A percentile compares a stretch with the other conserved stretches of the same genome.
phyloP scores from a whole-genome alignment of 805 yeast genomes.

The Saccharomycopsis fermentans region DNA sequence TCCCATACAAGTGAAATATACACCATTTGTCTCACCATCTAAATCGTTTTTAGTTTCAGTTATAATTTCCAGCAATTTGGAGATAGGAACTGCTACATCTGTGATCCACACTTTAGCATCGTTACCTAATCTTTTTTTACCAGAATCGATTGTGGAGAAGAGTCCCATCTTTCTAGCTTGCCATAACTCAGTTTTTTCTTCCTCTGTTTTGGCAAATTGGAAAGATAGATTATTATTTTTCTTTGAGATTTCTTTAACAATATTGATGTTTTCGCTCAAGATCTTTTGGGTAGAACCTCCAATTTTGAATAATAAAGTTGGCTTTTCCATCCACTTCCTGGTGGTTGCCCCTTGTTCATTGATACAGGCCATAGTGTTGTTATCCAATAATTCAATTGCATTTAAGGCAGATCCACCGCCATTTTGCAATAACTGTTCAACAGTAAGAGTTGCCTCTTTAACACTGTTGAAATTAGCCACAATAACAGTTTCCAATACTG shows the following conservation, averaged over 20 bases:
- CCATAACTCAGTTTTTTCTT: conserved; percentile 61
- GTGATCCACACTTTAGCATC: conserved; percentile 58
- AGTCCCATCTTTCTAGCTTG: conserved; percentile 63
- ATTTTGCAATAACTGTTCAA: conserved; percentile 46
- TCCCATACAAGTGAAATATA: conserved; percentile 51
- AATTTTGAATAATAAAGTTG: conserved; percentile 56
- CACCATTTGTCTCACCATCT: conserved; percentile 32
- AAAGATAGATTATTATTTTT: conserved; percentile 46
- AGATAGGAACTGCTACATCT: conserved; percentile 76
- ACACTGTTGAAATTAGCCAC: conserved; percentile 60
- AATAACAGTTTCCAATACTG: conserved; percentile 55
- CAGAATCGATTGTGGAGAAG: conserved; percentile 62
- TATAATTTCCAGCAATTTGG: conserved; percentile 53
- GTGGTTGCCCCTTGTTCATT: conserved; percentile 44
- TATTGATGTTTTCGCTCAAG: conserved; percentile 30
- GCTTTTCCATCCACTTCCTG: conserved; percentile 45
- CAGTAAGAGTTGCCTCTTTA: conserved; percentile 61
- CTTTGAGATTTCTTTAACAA: conserved; percentile 42
- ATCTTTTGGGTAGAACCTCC: conserved; percentile 38
- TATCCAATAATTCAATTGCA: conserved; percentile 69
- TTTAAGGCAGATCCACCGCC: conserved; percentile 62
- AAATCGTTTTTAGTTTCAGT: conserved; percentile 51
- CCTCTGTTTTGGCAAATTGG: conserved; percentile 51
- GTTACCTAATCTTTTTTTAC: conserved; percentile 36
- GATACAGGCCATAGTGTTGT: conserved; percentile 59